Base-by-base conservation (phyloP, 768 basidiomycete species). In the Lentinula aciculospora region DNA sequence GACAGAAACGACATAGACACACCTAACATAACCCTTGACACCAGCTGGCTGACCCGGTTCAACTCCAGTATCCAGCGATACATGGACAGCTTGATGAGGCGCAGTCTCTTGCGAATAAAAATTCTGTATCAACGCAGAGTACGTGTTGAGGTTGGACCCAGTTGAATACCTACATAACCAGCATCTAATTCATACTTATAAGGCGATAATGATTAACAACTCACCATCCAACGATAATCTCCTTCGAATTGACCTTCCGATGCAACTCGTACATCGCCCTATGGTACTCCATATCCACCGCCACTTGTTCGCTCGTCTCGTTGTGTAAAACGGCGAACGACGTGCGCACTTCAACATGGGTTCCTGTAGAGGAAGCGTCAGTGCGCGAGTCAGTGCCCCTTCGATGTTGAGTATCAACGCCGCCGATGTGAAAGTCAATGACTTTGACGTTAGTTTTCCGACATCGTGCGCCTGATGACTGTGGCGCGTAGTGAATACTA, bases 241-340 rank as follows among this genome's bases (percentile, higher is more conserved):
- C 93, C 68, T 86, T 88, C 28, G 89, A 85, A 68, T 83, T 89
- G 49, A 86, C 90, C 71, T 84, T 92, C 68, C 86, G 83, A 72
- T 92, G 85, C 51, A 98, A 78, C 60, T 98, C 94, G 65, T 90
- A 91, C 89, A 98, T 93, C 40, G 86, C 83, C 63, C 87, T 85
- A 69, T 95, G 94, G 72, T 98, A 97, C 51, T 96, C 94, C 86
- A 94, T 93, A 69, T 98, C 95, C 60, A 98, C 90, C 3, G 92
- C 93, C 42, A 96, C 92, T 72, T 94, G 92, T 67, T 96, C 92
- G 67, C 84, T 85, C 28, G 89, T 92, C 75, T 96, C 92, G 67
- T 85, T 89, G 71, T 98, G 94, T 44, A 95, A 81, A 29, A 98
- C 93, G 19, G 93, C 94, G 68, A 97, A 98, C 13, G 91, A 83